Evolutionary conservation across 768 basidiomycete species (phyloP), one percentile per base, ranked within the genome.

Genomic region (Mycena pura): DNA sequence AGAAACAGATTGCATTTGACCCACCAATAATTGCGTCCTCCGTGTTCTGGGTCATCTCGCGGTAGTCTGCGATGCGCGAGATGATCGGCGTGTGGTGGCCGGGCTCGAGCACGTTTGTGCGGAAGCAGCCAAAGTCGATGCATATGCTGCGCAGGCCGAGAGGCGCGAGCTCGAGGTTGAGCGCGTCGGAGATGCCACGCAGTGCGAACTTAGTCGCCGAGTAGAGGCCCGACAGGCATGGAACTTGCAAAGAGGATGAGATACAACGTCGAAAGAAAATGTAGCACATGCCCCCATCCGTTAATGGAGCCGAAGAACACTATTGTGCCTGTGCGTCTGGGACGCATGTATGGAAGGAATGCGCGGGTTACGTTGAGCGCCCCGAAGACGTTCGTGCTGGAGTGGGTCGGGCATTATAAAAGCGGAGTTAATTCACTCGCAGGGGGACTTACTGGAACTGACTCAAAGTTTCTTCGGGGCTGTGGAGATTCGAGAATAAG

Each of bases 321-420:
- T 10, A 84, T 67, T 0, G 78, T 81, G 2, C 83, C 83, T 0
- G 73, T 67, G 58, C 73, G 76, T 22, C 74, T 71, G 51, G 74
- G 72, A 13, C 83, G 73, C 79, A 84, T 78, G 67, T 79, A 78
- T 1, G 83, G 82, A 8, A 84, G 73, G 68, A 83, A 77, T 0
- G 82, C 82, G 19, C 80, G 70, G 7, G 75, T 67, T n/a, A 82
- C 77, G 57, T 81, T 80, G 6, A 82, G 59, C 0, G 72, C 76
- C 5, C 81, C 81, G 66, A 83, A 81, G 1, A 83, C 74, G 63
- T 82, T 82, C 1, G 78, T 79, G 53, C 80, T 80, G 63, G 59
- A 67, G n/a, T n/a, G n/a, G n/a, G n/a, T n/a, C n/a, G n/a, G n/a
- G n/a, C n/a, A n/a, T n/a, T n/a, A n/a, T n/a, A n/a, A n/a, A n/a